Evolutionary conservation across 148 eudicot species (phyloP), one percentile per base, ranked within the genome.

Genomic region (Fagopyrum tataricum): DNA sequence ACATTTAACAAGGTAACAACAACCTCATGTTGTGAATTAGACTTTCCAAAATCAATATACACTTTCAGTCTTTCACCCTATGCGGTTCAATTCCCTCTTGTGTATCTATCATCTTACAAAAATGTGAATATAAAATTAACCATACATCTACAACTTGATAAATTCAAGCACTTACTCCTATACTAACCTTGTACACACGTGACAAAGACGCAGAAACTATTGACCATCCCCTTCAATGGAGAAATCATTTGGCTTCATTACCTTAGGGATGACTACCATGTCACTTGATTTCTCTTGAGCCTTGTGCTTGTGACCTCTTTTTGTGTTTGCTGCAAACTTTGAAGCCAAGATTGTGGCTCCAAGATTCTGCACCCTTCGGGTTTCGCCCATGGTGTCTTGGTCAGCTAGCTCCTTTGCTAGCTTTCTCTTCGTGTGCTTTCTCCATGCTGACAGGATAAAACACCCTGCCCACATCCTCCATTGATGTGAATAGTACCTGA

Each of bases 391-490:
- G 13, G 26, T 79, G 17, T 72, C 64, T 8, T 44, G 74, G 7
- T 71, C 82, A 44, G 84, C 86, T 66, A 83, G 73, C 71, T 86
- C 88, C 66, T 84, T 88, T 15, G 85, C 82, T 59, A 86, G 58
- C 70, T 75, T 86, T 72, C 81, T 85, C 80, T 75, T 83, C 23
- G 73, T 84, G 67, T 58, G 80, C 77, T 89, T 79, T 73, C 97
- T 84, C 98, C 98, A 94, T 0, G 97, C 96, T 0, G 89, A 76
- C 68, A 91, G 95, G 23, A 94, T 73, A 42, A 79, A 89, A 12
- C 98, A 94, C 52, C 93, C 88, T 4, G 86, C 90, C 98, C 96
- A 90, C 40, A 89, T 89, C 43, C 98, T 78, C 97, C 98, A 94
- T 52, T 94, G 98, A 78, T 89, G 91, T 15, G 97, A 94, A 37